Percentiles rank a stretch among this genome's conserved stretches.
These are phyloP conservation scores for Syzygium jambos DNA, from an alignment of 345 rosid species.

Conservation along the genomic window DNA sequence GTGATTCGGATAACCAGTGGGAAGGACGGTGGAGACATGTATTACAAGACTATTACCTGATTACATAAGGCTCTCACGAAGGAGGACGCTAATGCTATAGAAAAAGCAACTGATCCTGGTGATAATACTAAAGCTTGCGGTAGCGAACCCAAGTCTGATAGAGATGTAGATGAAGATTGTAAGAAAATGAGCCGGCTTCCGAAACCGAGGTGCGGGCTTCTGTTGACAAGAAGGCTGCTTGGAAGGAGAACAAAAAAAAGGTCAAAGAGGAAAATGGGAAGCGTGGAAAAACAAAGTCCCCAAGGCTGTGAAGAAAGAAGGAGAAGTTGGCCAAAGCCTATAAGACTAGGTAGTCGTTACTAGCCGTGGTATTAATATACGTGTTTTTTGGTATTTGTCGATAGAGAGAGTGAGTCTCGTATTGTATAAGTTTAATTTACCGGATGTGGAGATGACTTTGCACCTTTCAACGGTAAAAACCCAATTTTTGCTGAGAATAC, in stretches of 20 bases:
- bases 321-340: constrained; percentile 67
- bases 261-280: constrained; percentile 86
- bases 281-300: constrained; percentile 72
- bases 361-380: neutral
- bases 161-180: constrained; percentile 34
- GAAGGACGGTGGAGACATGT: constrained; percentile 57
- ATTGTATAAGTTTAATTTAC: too few species aligned
- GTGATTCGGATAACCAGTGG: constrained; percentile 60
- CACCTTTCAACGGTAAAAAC: neutral
- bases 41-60: constrained; percentile 72
- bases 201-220: constrained; percentile 17
- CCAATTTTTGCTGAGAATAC: neutral
- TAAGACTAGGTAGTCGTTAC: constrained; percentile 37
- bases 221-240: constrained; percentile 59
- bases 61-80: constrained; percentile 54
- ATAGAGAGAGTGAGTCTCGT: neutral
- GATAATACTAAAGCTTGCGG: constrained; percentile 3
- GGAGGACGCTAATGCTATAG: constrained; percentile 11
- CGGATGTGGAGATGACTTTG: neutral
- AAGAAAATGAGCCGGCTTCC: constrained; percentile 3
- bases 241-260: constrained; percentile 92
- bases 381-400: neutral
- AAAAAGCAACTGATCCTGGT: neutral
- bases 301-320: constrained; percentile 79
- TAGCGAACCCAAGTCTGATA: constrained; percentile 9